phyloP scores from a whole-genome alignment of 352 stramenopile genomes.

The Globisporangium barbulae region DNA sequence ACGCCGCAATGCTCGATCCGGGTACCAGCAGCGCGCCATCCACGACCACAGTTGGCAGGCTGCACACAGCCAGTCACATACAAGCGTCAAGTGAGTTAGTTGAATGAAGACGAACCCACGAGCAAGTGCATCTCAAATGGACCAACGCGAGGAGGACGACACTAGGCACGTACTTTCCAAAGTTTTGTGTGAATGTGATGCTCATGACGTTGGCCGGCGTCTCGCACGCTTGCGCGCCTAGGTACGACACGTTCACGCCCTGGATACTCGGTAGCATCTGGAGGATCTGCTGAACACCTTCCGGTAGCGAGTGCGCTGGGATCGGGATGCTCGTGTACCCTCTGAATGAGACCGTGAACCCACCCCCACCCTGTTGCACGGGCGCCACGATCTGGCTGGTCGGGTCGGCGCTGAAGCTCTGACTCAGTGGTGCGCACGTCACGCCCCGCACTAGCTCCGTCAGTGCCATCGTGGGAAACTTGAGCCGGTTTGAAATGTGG shows the following conservation, averaged over 20 bases:
- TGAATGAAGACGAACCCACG: neutral
- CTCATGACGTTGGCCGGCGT: slow-evolving; percentile 58
- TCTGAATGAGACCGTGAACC: slow-evolving; percentile 59
- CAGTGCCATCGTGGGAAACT: slow-evolving; percentile 43
- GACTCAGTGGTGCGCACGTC: slow-evolving; percentile 48
- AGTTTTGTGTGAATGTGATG: slow-evolving; percentile 79
- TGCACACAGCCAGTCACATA: slow-evolving; percentile 17
- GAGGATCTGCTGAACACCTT: slow-evolving; percentile 31
- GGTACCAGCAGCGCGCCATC: slow-evolving; percentile 28
- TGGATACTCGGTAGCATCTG: slow-evolving; percentile 50
- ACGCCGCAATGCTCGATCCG: slow-evolving; percentile 31
- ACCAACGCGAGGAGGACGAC: neutral
- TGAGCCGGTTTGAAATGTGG: slow-evolving; percentile 63
- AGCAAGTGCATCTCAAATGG: neutral
- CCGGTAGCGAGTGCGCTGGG: slow-evolving; percentile 32
- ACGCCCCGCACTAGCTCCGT: slow-evolving; percentile 50
- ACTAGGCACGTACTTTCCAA: slow-evolving; percentile 58
- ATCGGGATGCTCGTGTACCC: slow-evolving; percentile 66
- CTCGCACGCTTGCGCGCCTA: slow-evolving; percentile 57
- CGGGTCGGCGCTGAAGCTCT: slow-evolving; percentile 39
- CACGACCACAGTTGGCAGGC: slow-evolving; percentile 53
- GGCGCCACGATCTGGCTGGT: slow-evolving; percentile 38
- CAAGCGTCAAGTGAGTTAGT: slow-evolving; percentile 4
- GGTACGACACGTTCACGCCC: slow-evolving; percentile 50
- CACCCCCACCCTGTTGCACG: slow-evolving; percentile 41